Base-by-base conservation (phyloP, 2,329 filamentous ascomycete genomes). In the Atkinsonella hypoxylon region DNA sequence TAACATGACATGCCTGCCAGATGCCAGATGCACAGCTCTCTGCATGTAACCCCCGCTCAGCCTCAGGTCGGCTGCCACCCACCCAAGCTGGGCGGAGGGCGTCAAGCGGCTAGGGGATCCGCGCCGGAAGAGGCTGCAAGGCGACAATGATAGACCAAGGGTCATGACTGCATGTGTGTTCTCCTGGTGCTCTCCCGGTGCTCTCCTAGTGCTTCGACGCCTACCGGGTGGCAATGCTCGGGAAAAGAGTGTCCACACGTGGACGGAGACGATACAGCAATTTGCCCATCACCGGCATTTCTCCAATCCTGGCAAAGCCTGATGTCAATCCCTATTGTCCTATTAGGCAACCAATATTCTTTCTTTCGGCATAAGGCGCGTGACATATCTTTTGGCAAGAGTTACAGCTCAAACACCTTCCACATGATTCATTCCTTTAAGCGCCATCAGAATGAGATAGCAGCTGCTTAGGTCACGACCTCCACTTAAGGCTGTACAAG, bases 21-120 rank as follows among this genome's bases (percentile, higher is more conserved):
- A 26, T 26, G 26, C 8, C 8, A 26, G 20, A 22, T 22, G 20
- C 20, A 22, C 20, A 22, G 26, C 26, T 22, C 20, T 22, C 20
- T 26, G 26, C 12, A 36, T 36, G 34, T 36, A 12, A 36, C 11
- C 11, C 11, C 34, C 10, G 10, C 2, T 12, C 34, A 17, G 11
- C 42, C 20, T 45, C 22, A 6, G 22, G 22, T 20, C 39, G 18
- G 30, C 26, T 15, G 34, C 34, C 42, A 45, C 18, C 22, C 48
- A 45, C 41, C 42, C 26, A 32, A 45, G 31, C 42, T 30, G 42
- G 48, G 48, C 48, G 42, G 18, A 45, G 12, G 48, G 48, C 42
- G 42, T 32, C 42, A 45, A 41, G 42, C 42, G 32, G 42, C 48
- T 26, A 44, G 8, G 10, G 45, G 45, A 17, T 31, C 15, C 17